phyloP scores from a whole-genome alignment of 352 stramenopile genomes.

The Chrysophaeum taylorii region DNA sequence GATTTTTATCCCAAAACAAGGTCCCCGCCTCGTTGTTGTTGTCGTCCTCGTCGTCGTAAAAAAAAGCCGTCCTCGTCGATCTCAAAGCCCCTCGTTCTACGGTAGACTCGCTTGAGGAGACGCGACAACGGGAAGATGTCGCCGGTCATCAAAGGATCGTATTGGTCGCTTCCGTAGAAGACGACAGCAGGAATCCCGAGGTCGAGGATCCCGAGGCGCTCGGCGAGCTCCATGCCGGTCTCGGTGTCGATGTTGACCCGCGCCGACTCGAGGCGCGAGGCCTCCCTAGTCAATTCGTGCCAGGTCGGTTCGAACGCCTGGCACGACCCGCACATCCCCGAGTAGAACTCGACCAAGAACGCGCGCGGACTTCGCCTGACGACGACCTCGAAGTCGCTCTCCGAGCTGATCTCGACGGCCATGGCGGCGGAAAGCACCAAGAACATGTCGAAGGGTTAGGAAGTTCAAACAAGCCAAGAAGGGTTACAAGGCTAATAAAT shows the following conservation, averaged over 20 bases:
- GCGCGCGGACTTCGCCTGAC: not conserved
- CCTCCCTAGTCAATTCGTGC: not conserved
- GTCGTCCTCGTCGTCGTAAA: too few species aligned
- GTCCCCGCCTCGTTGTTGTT: too few species aligned
- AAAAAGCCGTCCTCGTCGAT: not conserved
- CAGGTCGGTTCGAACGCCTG: slow-evolving; percentile 2
- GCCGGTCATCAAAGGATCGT: not conserved
- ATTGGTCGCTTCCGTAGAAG: not conserved
- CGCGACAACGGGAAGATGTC: not conserved
- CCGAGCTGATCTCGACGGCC: not conserved
- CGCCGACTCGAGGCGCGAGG: not conserved
- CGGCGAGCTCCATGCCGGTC: not conserved
- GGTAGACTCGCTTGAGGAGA: not conserved
- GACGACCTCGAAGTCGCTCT: not conserved
- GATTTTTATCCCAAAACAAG: too few species aligned
- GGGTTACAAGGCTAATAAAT: too few species aligned
- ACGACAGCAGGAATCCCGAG: not conserved
- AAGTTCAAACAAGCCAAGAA: too few species aligned
- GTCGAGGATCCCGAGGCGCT: not conserved
- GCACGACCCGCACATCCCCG: not conserved
- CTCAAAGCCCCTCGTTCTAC: not conserved
- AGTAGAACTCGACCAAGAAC: not conserved
- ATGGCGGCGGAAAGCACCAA: too few species aligned
- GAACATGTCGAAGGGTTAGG: too few species aligned
- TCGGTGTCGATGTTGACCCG: not conserved